Base-by-base conservation (phyloP, 2,329 filamentous ascomycete species). In the Xylariaceae sp. region DNA sequence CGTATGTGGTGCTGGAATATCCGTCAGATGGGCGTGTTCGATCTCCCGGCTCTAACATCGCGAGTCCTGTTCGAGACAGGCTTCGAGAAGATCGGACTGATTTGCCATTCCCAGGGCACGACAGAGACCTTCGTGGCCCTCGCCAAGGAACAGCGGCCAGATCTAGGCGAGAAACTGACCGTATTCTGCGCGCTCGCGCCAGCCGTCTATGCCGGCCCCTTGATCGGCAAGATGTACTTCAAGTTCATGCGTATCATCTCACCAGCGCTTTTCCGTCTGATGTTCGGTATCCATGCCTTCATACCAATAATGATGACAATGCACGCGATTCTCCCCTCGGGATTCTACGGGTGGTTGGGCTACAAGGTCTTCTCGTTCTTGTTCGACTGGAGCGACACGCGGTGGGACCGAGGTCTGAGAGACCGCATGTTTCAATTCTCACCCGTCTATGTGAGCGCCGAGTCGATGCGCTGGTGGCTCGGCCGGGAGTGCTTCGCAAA, bases 1-100 rank as follows among this genome's bases (percentile, higher is more conserved):
- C 75, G 88, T 19, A 93, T 95, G 85, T 95, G 90, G 90, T 78
- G 80, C 25, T 96, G 90, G 90, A 94, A 94, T 45, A 93, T 95
- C 35, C 77, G 85, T 0, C 86, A 94, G 52, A 93, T 95, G 83
- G 90, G 88, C 3, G 80, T 89, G 1, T 77, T 93, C 53, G 90
- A 96, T 53, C 70, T 96, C 3, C 73, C 89, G 0, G 88, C 89
- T 0, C 69, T 95, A 21, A 73, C 83, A 2, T 85, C 82, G 0
- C 77, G 85, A 5, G 85, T 95, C 1, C 68, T 94, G 2, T 71
- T 70, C 24, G 83, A 93, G 60, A 95, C 89, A 0, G 80, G 83
- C 0, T 94, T 93, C 50, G 66, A 75, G 12, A 92, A 90, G 55
- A 67, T 94, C 4, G 89, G 82, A 0, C 71, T 95, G 2, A 75